Conservation (phyloP, 441 rosid species). For the Geranium incanum region DNA sequence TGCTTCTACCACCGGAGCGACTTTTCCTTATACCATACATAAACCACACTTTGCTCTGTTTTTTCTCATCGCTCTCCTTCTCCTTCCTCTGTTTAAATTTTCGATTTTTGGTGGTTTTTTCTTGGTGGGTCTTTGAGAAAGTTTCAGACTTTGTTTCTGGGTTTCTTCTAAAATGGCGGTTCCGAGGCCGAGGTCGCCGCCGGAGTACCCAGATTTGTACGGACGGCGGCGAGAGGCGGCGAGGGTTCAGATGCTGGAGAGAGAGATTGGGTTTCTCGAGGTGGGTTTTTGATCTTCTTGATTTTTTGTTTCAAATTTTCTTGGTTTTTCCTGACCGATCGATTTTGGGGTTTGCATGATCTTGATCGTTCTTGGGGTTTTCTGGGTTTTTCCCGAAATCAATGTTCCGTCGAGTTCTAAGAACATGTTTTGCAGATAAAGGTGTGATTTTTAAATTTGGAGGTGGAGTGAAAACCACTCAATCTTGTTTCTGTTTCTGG, state of each 20-base stretch:
- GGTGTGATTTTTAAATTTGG: not conserved
- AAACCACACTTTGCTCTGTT: too few relatives aligned
- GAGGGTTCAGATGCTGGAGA: conserved; percentile 71
- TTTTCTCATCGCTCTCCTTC: not conserved
- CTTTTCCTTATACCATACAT: too few relatives aligned
- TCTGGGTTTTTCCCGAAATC: not conserved
- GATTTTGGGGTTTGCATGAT: not conserved
- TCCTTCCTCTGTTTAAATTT: too few relatives aligned
- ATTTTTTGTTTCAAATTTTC: not conserved
- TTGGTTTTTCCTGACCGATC: not conserved
- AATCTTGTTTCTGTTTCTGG: not conserved
- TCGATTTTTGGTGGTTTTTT: too few relatives aligned
- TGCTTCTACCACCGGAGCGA: conserved; percentile 31
- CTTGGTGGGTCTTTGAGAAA: too few relatives aligned
- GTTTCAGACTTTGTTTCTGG: too few relatives aligned
- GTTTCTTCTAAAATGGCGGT: conserved; percentile 33
- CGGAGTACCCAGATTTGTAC: conserved; percentile 76
- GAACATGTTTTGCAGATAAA: too few relatives aligned
- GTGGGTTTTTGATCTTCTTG: conserved; percentile 26
- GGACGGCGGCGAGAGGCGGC: conserved; percentile 68
- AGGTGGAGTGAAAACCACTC: not conserved
- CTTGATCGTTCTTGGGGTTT: too few relatives aligned
- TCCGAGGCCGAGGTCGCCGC: conserved; percentile 77
- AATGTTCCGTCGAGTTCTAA: not conserved
- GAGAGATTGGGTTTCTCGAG: conserved; percentile 77